phyloP scores from a whole-genome alignment of 352 stramenopile species.

The Globisporangium takayamanum region DNA sequence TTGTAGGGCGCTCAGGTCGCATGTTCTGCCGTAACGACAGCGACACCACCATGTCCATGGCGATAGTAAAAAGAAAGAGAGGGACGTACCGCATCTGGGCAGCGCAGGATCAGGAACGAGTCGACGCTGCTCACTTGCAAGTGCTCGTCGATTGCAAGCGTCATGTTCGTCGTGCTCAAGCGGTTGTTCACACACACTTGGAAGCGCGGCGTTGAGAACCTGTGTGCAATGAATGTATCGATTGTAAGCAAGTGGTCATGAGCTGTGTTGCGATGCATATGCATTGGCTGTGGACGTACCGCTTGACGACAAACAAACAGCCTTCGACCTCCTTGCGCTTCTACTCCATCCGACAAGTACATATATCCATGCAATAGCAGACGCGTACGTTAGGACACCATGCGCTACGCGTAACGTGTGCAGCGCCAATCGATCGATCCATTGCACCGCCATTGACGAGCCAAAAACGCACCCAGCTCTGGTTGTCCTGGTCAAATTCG shows the following conservation, averaged over 20 bases:
- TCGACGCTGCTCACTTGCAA: constrained; percentile 81
- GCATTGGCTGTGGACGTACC: constrained; percentile 20
- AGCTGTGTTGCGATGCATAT: too few relatives aligned
- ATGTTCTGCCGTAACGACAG: neutral
- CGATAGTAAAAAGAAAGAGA: neutral
- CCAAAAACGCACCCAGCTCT: constrained; percentile 65
- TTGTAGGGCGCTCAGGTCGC: too few relatives aligned
- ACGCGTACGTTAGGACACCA: neutral
- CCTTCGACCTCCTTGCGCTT: constrained; percentile 86
- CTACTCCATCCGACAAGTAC: constrained; percentile 20
- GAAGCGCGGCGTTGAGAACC: constrained; percentile 68
- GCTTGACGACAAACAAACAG: constrained; percentile 81
- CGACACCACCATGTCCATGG: neutral
- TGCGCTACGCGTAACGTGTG: neutral
- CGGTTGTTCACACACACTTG: constrained; percentile 88
- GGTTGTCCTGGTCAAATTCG: constrained; percentile 78
- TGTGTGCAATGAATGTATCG: constrained; percentile 5
- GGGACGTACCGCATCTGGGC: constrained; percentile 39
- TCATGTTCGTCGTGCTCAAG: constrained; percentile 86
- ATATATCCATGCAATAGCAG: neutral
- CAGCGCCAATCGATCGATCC: neutral
- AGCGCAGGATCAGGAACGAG: constrained; percentile 80
- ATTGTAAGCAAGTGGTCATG: neutral
- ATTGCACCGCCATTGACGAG: neutral
- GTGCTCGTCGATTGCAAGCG: constrained; percentile 57